These are phyloP conservation scores for Saccharomycopsis olivae DNA, from an alignment of 805 yeast species.

Conservation along the genomic window DNA sequence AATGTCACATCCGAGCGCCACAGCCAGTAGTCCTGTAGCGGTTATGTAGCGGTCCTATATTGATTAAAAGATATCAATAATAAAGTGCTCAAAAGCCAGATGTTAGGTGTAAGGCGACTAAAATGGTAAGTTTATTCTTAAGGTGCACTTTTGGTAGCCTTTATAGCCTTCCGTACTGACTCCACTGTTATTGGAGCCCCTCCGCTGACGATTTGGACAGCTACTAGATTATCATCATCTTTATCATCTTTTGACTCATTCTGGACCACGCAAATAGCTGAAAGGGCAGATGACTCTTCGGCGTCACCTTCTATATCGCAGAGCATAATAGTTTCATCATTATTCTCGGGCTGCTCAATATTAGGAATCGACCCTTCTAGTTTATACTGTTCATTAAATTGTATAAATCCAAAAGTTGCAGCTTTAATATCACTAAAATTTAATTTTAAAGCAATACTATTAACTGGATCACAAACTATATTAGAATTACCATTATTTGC, in stretches of 20 bases:
- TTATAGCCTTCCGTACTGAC: not conserved
- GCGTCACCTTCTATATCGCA: slow-evolving; percentile 81
- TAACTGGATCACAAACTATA: slow-evolving; percentile 44
- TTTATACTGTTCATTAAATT: slow-evolving; percentile 28
- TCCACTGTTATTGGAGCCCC: slow-evolving; percentile 36
- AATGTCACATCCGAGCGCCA: too few relatives aligned
- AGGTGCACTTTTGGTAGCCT: not conserved
- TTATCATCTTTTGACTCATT: slow-evolving; percentile 22
- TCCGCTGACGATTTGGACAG: slow-evolving; percentile 41
- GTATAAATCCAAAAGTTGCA: slow-evolving; percentile 51
- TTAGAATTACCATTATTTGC: slow-evolving; percentile 42
- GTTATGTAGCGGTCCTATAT: too few relatives aligned
- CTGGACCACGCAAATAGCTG: slow-evolving; percentile 39
- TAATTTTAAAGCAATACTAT: slow-evolving; percentile 30
- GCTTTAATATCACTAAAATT: slow-evolving; percentile 30
- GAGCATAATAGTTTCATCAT: slow-evolving; percentile 32
- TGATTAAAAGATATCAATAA: too few relatives aligned
- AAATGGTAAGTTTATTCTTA: too few relatives aligned
- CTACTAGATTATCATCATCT: slow-evolving; percentile 29
- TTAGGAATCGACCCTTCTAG: too few relatives aligned
- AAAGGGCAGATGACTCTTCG: slow-evolving; percentile 53
- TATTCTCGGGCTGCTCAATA: not conserved
- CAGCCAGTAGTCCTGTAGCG: too few relatives aligned
- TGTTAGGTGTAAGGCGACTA: too few relatives aligned
- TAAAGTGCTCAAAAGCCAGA: too few relatives aligned